Base-by-base conservation (phyloP, 371 early-diverging fungal genomes). In the Rhizomucor pusillus region DNA sequence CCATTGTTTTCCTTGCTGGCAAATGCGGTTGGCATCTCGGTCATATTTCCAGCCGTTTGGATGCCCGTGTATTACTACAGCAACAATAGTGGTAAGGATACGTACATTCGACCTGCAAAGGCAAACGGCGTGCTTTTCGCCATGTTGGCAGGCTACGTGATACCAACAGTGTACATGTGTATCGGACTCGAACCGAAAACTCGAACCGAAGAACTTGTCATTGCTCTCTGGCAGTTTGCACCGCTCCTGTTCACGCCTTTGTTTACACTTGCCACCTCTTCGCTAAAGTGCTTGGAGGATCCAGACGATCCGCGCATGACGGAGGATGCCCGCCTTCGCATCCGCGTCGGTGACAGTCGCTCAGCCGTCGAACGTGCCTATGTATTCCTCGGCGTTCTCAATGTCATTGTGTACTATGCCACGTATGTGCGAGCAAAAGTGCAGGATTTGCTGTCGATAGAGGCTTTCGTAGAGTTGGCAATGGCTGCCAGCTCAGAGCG, bases 341-440 rank as follows among this genome's bases (percentile, higher is more conserved):
- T 60, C 14, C 43, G 49, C 3, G 40, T 50, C n/a, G 54, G 50
- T 6, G 54, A 60, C 23, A 60, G 54, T 47, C 34, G 43, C 33
- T 50, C 39, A 16, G 49, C 60, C 2, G 55, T 60, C 33, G 53
- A 60, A 33, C 54, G 60, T 2, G n/a, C 50, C 6, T 60, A 60
- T 20, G 39, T 60, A 25, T 16, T 60, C 14, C 20, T 60, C 14
- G 60, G 60, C 24, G 23, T 54, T 10, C 7, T 54, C 33, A 54
- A 54, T 41, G 34, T 22, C 18, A 12, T 54, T 4, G 36, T 54
- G 12, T 54, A 60, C 51, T 60, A 60, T 45, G 39, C 20, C n/a
- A 29, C 49, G 4, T 60, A 60, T 23, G 34, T 60, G n/a, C 54
- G 50, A n/a, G 20, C 48, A 20, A 43, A 53, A 36, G 36, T 53